These are phyloP conservation scores for Chytriomyces hyalinus DNA, from an alignment of 192 early-diverging fungal genomes.

Conservation along the genomic window DNA sequence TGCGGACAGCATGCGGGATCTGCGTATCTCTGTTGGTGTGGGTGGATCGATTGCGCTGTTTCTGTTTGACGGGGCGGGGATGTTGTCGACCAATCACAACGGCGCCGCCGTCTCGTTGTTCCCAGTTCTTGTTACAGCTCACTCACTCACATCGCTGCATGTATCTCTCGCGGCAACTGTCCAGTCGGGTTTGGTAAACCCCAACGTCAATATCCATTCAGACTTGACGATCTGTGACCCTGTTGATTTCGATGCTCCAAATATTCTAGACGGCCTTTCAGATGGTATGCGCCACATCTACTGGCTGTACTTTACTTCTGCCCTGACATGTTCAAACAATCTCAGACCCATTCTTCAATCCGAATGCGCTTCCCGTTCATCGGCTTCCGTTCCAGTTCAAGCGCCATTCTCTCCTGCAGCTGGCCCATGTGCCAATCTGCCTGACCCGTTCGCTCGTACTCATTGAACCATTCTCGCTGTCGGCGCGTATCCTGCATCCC, in stretches of 20 bases:
- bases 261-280: constrained; percentile 27
- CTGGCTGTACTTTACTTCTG: neutral
- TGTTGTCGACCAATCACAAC: neutral
- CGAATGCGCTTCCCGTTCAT: constrained; percentile 22
- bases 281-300: constrained; percentile 15
- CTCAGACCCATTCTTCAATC: constrained; percentile 34
- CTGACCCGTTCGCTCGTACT: constrained; percentile 5
- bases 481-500: neutral
- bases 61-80: neutral
- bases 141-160: neutral
- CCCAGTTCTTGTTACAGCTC: neutral
- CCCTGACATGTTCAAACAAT: neutral
- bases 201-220: neutral
- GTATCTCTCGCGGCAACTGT: constrained; percentile 16
- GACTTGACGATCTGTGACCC: neutral
- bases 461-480: neutral
- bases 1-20: neutral
- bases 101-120: neutral
- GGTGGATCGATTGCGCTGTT: neutral
- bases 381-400: constrained; percentile 31
- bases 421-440: neutral
- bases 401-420: neutral
- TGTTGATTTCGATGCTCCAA: constrained; percentile 28
- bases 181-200: neutral
- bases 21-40: constrained; percentile 5